Conservation (phyloP, 805 yeast genomes). For the Nakazawaea pomicola region DNA sequence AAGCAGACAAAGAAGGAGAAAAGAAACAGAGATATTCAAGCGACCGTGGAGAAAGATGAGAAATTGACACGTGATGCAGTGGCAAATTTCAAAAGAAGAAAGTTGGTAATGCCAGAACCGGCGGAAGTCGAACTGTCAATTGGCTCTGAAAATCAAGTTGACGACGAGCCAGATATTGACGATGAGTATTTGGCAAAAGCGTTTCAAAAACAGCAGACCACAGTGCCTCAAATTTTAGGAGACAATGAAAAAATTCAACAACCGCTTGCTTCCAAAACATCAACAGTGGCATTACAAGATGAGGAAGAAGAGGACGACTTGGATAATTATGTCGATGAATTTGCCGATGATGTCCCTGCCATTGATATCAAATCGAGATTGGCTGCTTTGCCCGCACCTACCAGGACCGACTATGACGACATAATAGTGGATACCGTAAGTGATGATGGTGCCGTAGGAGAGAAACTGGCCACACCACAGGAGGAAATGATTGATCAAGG, state of each 20-base stretch:
- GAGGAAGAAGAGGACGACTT: slow-evolving; percentile 25
- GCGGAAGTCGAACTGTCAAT: too few relatives aligned
- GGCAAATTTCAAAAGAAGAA: slow-evolving; percentile 30
- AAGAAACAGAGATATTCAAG: slow-evolving; percentile 21
- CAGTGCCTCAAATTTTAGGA: too few relatives aligned
- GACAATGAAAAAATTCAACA: too few relatives aligned
- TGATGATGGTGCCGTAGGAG: slow-evolving; percentile 15
- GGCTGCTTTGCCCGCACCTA: slow-evolving; percentile 33
- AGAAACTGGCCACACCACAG: background rate
- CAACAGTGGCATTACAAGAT: slow-evolving; percentile 15
- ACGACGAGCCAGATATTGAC: too few relatives aligned
- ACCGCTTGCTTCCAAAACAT: slow-evolving; percentile 22
- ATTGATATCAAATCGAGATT: slow-evolving; percentile 20
- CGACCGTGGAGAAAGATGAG: slow-evolving; percentile 15
- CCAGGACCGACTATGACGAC: slow-evolving; percentile 13
- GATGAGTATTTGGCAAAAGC: too few relatives aligned
- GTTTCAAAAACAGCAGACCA: too few relatives aligned
- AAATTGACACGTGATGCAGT: slow-evolving; percentile 17
- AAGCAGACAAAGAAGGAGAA: slow-evolving; percentile 27
- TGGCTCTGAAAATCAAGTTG: too few relatives aligned
- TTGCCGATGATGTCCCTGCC: background rate
- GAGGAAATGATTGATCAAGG: slow-evolving; percentile 22
- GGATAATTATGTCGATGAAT: slow-evolving; percentile 3
- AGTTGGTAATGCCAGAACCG: slow-evolving; percentile 33
- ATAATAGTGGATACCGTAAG: background rate